These are phyloP conservation scores for Oidiodendron maius DNA, from an alignment of 495 filamentous ascomycete species.

Conservation along the genomic window DNA sequence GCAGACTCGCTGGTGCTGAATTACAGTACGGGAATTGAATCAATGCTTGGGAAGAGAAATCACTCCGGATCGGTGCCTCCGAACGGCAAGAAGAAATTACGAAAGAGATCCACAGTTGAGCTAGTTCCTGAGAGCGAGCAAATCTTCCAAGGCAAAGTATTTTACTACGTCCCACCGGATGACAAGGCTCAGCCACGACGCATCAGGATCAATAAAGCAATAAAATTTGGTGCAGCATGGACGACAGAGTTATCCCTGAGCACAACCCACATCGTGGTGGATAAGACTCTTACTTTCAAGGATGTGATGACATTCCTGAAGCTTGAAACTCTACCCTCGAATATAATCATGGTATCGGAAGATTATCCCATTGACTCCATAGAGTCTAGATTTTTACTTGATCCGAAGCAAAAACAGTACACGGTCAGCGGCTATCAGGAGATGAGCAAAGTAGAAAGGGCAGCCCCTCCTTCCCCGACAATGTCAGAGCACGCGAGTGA, in stretches of 20 bases:
- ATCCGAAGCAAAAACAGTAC: conserved; percentile 54
- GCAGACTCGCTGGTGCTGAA: conserved; percentile 2
- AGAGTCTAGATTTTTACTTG: conserved; percentile 42
- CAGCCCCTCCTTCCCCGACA: background rate
- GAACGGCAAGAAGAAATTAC: conserved; percentile 24
- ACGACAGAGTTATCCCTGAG: conserved; percentile 29
- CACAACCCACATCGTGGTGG: conserved; percentile 74
- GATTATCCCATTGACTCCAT: conserved; percentile 77
- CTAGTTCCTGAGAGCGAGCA: conserved; percentile 51
- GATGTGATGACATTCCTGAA: conserved; percentile 61
- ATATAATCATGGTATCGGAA: conserved; percentile 62
- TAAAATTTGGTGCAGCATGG: conserved; percentile 71
- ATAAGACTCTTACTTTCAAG: conserved; percentile 57
- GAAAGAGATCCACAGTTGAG: conserved; percentile 26
- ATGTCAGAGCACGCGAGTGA: conserved; percentile 6
- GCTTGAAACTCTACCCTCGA: conserved; percentile 16
- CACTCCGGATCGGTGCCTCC: conserved; percentile 15
- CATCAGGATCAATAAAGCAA: conserved; percentile 65
- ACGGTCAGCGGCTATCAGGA: background rate
- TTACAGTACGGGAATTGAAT: conserved; percentile 15
- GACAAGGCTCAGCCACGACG: conserved; percentile 60
- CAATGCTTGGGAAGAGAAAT: conserved; percentile 13
- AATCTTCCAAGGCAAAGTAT: conserved; percentile 59
- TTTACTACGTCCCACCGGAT: conserved; percentile 80
- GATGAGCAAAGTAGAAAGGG: background rate